Percentiles rank a stretch among this genome's conserved stretches.
Evolutionary conservation across 2,329 filamentous ascomycete genomes (phyloP).

Genomic region (Capronia epimyces): DNA sequence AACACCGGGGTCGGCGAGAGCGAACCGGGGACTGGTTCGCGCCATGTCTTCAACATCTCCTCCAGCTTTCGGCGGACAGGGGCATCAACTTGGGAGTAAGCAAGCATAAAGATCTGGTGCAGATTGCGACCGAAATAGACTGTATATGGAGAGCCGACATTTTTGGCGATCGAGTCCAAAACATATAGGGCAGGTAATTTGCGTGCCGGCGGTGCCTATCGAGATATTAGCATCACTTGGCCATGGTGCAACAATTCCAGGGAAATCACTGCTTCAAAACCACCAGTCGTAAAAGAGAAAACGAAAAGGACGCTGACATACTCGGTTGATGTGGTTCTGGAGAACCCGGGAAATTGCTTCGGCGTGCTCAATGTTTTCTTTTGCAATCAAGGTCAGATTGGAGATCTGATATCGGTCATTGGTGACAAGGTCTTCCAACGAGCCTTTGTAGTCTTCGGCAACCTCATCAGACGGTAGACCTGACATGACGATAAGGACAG

Average conservation of each 20-base stretch:
- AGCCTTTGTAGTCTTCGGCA: slow-evolving; percentile 89
- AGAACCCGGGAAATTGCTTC: slow-evolving; percentile 85
- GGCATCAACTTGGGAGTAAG: slow-evolving; percentile 82
- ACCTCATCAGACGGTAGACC: slow-evolving; percentile 69
- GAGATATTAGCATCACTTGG: slow-evolving; percentile 11
- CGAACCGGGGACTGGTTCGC: slow-evolving; percentile 89
- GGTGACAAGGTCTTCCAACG: slow-evolving; percentile 80
- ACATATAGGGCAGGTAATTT: slow-evolving; percentile 96
- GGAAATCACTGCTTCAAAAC: slow-evolving; percentile 21
- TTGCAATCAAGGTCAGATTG: slow-evolving; percentile 93
- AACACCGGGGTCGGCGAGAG: slow-evolving; percentile 92
- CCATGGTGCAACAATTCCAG: neutral
- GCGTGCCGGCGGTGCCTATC: slow-evolving; percentile 75
- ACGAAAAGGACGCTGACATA: slow-evolving; percentile 50
- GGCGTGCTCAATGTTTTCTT: slow-evolving; percentile 94
- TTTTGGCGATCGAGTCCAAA: slow-evolving; percentile 96
- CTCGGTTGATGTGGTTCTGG: slow-evolving; percentile 89
- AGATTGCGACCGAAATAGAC: slow-evolving; percentile 88
- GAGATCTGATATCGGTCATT: slow-evolving; percentile 95
- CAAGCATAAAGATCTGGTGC: slow-evolving; percentile 93
- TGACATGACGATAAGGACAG: slow-evolving; percentile 52
- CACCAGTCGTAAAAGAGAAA: slow-evolving; percentile 28
- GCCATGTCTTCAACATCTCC: slow-evolving; percentile 97
- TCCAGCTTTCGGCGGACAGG: slow-evolving; percentile 85
- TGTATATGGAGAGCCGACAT: slow-evolving; percentile 95